phyloP scores from a whole-genome alignment of 768 basidiomycete species.

The Scleroderma bovista region DNA sequence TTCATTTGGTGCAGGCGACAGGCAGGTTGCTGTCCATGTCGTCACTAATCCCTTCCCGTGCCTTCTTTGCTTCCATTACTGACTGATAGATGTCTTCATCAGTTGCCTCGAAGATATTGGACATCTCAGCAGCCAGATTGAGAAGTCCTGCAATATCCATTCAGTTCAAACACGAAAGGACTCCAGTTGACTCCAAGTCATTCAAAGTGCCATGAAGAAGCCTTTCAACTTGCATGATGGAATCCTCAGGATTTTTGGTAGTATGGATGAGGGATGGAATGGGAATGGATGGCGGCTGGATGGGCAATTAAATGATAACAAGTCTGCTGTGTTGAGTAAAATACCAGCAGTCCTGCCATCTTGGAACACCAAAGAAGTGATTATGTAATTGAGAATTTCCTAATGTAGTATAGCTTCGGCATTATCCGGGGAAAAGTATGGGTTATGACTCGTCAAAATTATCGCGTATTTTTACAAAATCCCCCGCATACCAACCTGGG shows the following conservation, averaged over 20 bases:
- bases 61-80: background rate
- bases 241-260: background rate
- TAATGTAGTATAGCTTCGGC: background rate
- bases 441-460: background rate
- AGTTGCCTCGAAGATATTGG: background rate
- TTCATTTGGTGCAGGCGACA: background rate
- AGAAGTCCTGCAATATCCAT: background rate
- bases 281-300: background rate
- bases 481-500: background rate
- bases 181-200: background rate
- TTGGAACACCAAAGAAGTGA: background rate
- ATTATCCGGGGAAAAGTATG: background rate
- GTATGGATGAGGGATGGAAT: background rate
- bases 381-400: slow-evolving; percentile 1
- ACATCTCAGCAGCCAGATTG: background rate
- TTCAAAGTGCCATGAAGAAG: background rate
- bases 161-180: background rate
- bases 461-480: background rate
- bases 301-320: too few relatives aligned
- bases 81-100: background rate
- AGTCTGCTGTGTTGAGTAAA: too few relatives aligned
- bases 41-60: background rate
- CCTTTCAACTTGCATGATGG: background rate
- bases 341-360: background rate
- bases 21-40: too few relatives aligned